phyloP scores from a whole-genome alignment of 1,139 yeast species.

The Geotrichum fermentans region DNA sequence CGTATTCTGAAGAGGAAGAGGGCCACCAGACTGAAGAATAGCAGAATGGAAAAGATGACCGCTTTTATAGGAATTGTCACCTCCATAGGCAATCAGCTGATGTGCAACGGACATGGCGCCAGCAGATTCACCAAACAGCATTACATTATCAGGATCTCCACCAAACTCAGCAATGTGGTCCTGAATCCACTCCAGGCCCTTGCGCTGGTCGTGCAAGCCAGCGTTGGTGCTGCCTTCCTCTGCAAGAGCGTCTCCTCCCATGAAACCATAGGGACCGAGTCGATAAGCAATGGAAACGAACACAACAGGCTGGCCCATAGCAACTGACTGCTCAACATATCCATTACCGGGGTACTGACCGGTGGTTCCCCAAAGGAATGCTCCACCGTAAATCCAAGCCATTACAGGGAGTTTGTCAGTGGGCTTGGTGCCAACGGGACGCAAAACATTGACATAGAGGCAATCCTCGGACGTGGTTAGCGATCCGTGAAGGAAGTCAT shows the following conservation, averaged over 20 bases:
- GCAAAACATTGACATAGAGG: slow-evolving; percentile 24
- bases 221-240: slow-evolving; percentile 24
- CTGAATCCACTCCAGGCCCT: slow-evolving; percentile 36
- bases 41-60: slow-evolving; percentile 29
- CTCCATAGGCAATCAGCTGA: slow-evolving; percentile 26
- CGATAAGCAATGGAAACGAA: slow-evolving; percentile 31
- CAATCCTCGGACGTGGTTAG: slow-evolving; percentile 27
- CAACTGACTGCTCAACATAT: slow-evolving; percentile 25
- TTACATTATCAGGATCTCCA: slow-evolving; percentile 34
- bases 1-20: slow-evolving; percentile 18
- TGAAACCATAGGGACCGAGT: slow-evolving; percentile 34
- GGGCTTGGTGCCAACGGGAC: slow-evolving; percentile 22
- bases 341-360: slow-evolving; percentile 21
- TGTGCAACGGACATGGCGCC: slow-evolving; percentile 34
- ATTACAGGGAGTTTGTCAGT: slow-evolving; percentile 33
- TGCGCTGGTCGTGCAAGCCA: slow-evolving; percentile 35
- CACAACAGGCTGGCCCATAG: slow-evolving; percentile 25
- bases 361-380: slow-evolving; percentile 29
- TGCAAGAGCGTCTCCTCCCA: slow-evolving; percentile 26
- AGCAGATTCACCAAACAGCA: slow-evolving; percentile 37
- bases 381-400: slow-evolving; percentile 41
- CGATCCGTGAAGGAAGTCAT: slow-evolving; percentile 2
- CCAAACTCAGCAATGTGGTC: slow-evolving; percentile 35
- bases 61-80: slow-evolving; percentile 20
- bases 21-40: slow-evolving; percentile 30